phyloP scores from a whole-genome alignment of 306 rosid species.

The Clitoria ternatea region DNA sequence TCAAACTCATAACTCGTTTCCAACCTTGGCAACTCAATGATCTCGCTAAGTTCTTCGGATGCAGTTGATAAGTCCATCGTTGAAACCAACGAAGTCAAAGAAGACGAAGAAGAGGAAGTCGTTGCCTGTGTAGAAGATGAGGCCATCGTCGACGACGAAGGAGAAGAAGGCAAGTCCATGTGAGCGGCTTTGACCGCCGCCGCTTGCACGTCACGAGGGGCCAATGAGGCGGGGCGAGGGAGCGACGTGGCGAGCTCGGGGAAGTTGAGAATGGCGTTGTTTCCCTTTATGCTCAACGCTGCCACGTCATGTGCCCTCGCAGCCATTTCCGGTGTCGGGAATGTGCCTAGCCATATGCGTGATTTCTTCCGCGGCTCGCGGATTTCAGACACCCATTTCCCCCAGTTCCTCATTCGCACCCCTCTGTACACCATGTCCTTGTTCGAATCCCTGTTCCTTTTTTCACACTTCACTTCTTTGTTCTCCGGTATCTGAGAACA shows the following conservation, averaged over 20 bases:
- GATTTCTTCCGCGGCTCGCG: conserved; percentile 95
- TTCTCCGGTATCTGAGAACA: neutral
- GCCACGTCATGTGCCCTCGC: conserved; percentile 98
- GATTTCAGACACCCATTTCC: conserved; percentile 98
- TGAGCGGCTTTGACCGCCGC: conserved; percentile 82
- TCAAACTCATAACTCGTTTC: conserved; percentile 40
- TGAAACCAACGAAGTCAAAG: conserved; percentile 31
- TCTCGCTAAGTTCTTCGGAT: conserved; percentile 65
- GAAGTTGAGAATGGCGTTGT: conserved; percentile 71
- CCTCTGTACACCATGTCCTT: conserved; percentile 69
- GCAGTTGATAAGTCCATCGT: conserved; percentile 29
- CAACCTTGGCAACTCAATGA: conserved; percentile 64
- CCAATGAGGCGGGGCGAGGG: conserved; percentile 67
- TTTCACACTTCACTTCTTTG: conserved; percentile 9
- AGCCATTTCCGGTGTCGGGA: conserved; percentile 89
- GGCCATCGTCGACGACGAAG: neutral
- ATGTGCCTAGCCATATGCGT: conserved; percentile 95
- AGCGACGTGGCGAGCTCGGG: conserved; percentile 58
- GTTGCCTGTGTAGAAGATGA: neutral
- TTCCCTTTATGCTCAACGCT: conserved; percentile 74
- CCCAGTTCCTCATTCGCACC: conserved; percentile 94
- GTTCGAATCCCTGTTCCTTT: conserved; percentile 50
- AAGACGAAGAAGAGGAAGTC: neutral
- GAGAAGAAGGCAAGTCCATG: conserved; percentile 39
- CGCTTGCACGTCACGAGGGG: conserved; percentile 77